Evolutionary conservation across 345 rosid genomes (phyloP).

Genomic region (Gossypium mustelinum): DNA sequence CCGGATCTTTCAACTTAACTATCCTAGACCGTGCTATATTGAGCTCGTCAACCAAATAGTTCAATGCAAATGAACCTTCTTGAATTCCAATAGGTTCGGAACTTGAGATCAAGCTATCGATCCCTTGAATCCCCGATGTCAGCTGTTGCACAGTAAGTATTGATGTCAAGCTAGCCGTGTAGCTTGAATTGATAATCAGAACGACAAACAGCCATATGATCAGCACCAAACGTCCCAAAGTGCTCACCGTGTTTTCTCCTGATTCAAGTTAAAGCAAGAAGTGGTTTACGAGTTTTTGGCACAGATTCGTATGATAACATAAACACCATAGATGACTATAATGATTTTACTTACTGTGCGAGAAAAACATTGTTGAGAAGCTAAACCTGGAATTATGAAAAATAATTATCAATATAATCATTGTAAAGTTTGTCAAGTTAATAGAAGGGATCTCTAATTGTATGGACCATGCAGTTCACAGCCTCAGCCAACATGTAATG

Average conservation of each 20-base stretch:
- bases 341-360: slow-evolving; percentile 64
- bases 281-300: neutral
- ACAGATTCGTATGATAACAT: neutral
- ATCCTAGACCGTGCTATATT: slow-evolving; percentile 67
- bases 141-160: slow-evolving; percentile 89
- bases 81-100: slow-evolving; percentile 77
- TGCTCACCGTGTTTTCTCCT: slow-evolving; percentile 92
- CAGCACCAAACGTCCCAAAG: slow-evolving; percentile 75
- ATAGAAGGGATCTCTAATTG: neutral
- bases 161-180: slow-evolving; percentile 93
- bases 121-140: slow-evolving; percentile 72
- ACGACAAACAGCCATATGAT: slow-evolving; percentile 92
- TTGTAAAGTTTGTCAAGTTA: neutral
- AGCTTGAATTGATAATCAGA: slow-evolving; percentile 91
- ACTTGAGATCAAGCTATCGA: slow-evolving; percentile 62
- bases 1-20: slow-evolving; percentile 40
- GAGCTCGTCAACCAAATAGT: slow-evolving; percentile 79
- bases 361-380: slow-evolving; percentile 98
- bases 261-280: slow-evolving; percentile 24
- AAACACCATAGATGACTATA: neutral
- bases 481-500: neutral
- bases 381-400: slow-evolving; percentile 74
- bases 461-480: neutral
- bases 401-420: slow-evolving; percentile 18
- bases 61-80: slow-evolving; percentile 79